Evolutionary conservation across 106 monocot genomes (phyloP).

Genomic region (Allium fistulosum): DNA sequence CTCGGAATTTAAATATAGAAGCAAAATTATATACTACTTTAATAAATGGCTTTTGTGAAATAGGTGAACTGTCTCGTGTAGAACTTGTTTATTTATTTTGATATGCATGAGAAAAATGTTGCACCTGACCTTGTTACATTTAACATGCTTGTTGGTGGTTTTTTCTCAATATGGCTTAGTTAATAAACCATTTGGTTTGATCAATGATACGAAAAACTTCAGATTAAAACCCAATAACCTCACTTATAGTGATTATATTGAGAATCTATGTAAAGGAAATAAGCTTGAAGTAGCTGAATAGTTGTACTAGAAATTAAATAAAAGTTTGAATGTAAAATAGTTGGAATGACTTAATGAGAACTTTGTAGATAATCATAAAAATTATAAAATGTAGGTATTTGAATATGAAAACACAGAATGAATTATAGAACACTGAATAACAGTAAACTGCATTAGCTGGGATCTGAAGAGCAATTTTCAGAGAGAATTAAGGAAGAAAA

Average conservation of each 20-base stretch:
- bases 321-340: slow-evolving; percentile 13
- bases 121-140: slow-evolving; percentile 69
- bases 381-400: no score
- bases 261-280: slow-evolving; percentile 48
- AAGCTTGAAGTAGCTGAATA: slow-evolving; percentile 46
- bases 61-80: slow-evolving; percentile 51
- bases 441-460: no score
- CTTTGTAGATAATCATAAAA: no score
- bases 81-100: slow-evolving; percentile 43
- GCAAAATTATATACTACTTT: slow-evolving; percentile 70
- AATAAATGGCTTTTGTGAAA: slow-evolving; percentile 60
- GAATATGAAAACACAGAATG: no score
- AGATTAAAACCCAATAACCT: slow-evolving; percentile 48
- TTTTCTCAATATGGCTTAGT: slow-evolving; percentile 48
- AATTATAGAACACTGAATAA: no score
- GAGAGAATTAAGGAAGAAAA: no score
- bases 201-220: slow-evolving; percentile 43
- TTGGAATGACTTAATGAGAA: no score
- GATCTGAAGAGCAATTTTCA: no score
- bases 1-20: slow-evolving; percentile 37
- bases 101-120: slow-evolving; percentile 55
- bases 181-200: slow-evolving; percentile 48
- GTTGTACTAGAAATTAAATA: slow-evolving; percentile 33
- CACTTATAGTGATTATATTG: slow-evolving; percentile 45
- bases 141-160: slow-evolving; percentile 54